Base-by-base conservation (phyloP, 805 yeast species). In the Tanozyma kutaoensis region DNA sequence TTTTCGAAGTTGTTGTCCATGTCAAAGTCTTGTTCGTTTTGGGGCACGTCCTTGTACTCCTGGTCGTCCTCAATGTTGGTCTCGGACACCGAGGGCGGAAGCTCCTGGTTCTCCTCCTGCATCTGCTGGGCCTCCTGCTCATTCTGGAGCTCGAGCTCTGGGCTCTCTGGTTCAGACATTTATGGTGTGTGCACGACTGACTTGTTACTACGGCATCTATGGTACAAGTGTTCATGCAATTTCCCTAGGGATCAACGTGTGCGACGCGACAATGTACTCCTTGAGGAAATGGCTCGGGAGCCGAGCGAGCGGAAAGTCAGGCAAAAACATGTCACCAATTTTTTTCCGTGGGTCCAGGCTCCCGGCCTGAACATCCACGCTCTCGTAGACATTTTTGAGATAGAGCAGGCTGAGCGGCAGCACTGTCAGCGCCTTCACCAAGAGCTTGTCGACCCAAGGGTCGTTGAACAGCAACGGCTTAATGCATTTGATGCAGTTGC, bases 401-500 rank as follows among this genome's bases (percentile, higher is more conserved):
- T 28, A 34, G 20, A 29, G 16, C 23, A 34, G 31, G 6, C 29
- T 33, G 31, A 33, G 35, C 6, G 55, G 52, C 4, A 53, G 52
- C 39, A 43, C 30, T 4, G 47, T 35, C 3, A 61, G 44, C 2
- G 62, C 59, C 33, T 56, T 56, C 18, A 62, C 57, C 13, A 67
- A 37, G 17, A 54, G 42, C 37, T 58, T 66, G 24, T 70, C 67
- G 14, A 62, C 46, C 78, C 79, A 72, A 7, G 56, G 37, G 23
- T 70, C 73, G 24, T 65, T 69, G 33, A 55, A 55, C 1, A 62
- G 52, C 28, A 72, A 50, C 3, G 75, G 66, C 36, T 59, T 66
- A 15, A 72, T 66, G 35, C 80, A 72, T 25, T 76, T 59, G 19
- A 72, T 42, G 12, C 74, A 62, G 41, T 71, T 71, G 24, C 66